Percentiles rank a stretch among this genome's conserved stretches.
These are phyloP conservation scores for Xylariaceae sp. DNA, from an alignment of 2,329 filamentous ascomycete genomes.

Conservation along the genomic window DNA sequence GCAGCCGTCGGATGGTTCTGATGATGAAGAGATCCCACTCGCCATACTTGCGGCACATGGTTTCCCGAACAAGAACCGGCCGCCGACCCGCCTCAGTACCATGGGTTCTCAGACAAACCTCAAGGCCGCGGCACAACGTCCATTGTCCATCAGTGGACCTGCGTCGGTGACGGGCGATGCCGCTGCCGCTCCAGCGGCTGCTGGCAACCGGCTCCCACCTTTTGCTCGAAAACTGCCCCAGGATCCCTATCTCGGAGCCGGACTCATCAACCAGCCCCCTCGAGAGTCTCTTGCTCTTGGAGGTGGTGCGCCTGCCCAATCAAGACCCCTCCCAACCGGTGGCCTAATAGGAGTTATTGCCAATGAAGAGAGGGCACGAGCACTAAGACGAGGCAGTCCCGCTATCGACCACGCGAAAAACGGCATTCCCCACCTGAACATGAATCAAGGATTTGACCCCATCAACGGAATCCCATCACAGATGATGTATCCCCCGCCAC, in stretches of 20 bases:
- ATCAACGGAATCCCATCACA: slow-evolving; percentile 45
- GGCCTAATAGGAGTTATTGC: slow-evolving; percentile 86
- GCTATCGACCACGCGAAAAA: slow-evolving; percentile 51
- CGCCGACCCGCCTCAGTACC: slow-evolving; percentile 61
- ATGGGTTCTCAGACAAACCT: slow-evolving; percentile 69
- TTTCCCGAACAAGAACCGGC: slow-evolving; percentile 73
- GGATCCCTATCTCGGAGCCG: slow-evolving; percentile 78
- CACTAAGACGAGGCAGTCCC: slow-evolving; percentile 72
- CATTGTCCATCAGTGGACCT: slow-evolving; percentile 47
- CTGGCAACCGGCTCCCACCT: slow-evolving; percentile 58
- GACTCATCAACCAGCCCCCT: slow-evolving; percentile 65
- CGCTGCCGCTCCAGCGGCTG: slow-evolving; percentile 23
- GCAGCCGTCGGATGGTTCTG: slow-evolving; percentile 48
- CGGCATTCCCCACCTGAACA: slow-evolving; percentile 27
- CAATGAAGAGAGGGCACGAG: slow-evolving; percentile 72
- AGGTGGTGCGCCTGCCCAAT: slow-evolving; percentile 45
- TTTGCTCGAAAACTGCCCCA: slow-evolving; percentile 78
- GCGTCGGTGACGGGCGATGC: slow-evolving; percentile 57
- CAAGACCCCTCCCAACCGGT: slow-evolving; percentile 55
- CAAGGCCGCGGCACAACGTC: slow-evolving; percentile 47
- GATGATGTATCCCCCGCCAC: slow-evolving; percentile 43
- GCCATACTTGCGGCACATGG: slow-evolving; percentile 85
- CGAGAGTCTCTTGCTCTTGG: slow-evolving; percentile 71
- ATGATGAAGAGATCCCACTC: slow-evolving; percentile 83
- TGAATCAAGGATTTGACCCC: slow-evolving; percentile 43